Conservation (phyloP, 1,284 basidiomycete genomes). For the Cutaneotrichosporon dermatis region DNA sequence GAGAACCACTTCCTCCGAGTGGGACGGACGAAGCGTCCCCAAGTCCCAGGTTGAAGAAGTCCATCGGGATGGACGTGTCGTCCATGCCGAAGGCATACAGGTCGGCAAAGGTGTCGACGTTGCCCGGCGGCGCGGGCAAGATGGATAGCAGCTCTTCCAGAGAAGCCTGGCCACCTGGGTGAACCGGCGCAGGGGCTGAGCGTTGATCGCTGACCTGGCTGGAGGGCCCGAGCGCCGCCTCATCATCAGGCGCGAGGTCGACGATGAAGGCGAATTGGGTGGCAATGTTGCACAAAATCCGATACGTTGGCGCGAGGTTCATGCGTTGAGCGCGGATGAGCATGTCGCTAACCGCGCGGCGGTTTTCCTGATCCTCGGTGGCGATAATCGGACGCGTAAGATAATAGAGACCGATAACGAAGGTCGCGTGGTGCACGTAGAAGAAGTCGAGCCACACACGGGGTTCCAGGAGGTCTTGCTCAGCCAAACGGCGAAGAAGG, state of each 20-base stretch:
- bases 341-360: slow-evolving; percentile 1
- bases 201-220: not conserved
- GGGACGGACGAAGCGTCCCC: not conserved
- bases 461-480: slow-evolving; percentile 9
- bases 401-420: slow-evolving; percentile 20
- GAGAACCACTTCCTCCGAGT: not conserved
- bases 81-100: slow-evolving; percentile 17
- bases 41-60: not conserved
- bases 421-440: slow-evolving; percentile 20
- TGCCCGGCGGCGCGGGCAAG: slow-evolving; percentile 6
- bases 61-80: not conserved
- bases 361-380: not conserved
- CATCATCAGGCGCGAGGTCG: slow-evolving; percentile 12
- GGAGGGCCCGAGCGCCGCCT: not conserved
- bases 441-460: slow-evolving; percentile 22
- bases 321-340: slow-evolving; percentile 6
- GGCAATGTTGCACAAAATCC: slow-evolving; percentile 25
- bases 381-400: slow-evolving; percentile 11
- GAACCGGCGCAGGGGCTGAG: not conserved
- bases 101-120: slow-evolving; percentile 12
- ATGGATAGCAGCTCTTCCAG: slow-evolving; percentile 13
- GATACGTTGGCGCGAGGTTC: slow-evolving; percentile 20
- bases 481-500: slow-evolving; percentile 7
- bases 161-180: not conserved
- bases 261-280: slow-evolving; percentile 18